Base-by-base conservation (phyloP, 208 protist species). In the Leishmania guyanensis region DNA sequence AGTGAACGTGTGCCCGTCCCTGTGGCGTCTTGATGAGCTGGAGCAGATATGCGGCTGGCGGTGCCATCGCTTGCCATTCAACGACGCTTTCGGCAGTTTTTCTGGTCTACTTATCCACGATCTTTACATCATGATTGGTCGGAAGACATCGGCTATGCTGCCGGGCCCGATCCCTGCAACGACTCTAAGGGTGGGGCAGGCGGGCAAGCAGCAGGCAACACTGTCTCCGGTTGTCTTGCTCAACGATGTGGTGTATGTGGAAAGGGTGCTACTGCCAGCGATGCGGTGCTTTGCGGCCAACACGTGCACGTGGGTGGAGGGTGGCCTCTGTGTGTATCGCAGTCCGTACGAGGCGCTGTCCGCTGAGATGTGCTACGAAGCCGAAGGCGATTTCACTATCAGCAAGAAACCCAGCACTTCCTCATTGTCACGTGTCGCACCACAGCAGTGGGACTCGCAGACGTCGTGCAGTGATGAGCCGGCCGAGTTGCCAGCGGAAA, bases 181-280 rank as follows among this genome's bases (percentile, higher is more conserved):
- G 71, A 10, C 17, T 33, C 3, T 39, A 0, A 26, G 4, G 48
- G 71, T 12, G 29, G 1, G 17, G 16, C 50, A 29, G 51, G 16
- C 26, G 5, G 33, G 20, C 16, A 3, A 29, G 14, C 51, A 43
- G 12, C 20, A 14, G 14, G 2, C 51, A 20, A 36, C 29, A 60
- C 48, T n/a, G 20, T 77, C 56, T 22, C 88, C 89, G 0, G 78
- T 94, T 29, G 68, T 94, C 12, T 66, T 91, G 39, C 71, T 92
- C 33, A 81, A 87, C 56, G 91, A 96, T 26, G 74, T 51, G 4
- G 54, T 22, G 3, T 96, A 91, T 75, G 79, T 94, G 36, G 66
- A 69, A 33, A 29, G 53, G 20, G 83, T 94, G 29, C 78, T 96
- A 17, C 78, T 93, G 60, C 93, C 93, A 0, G 77, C 80, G 2